Percentiles rank a stretch among this genome's conserved stretches.
Evolutionary conservation across 2,329 filamentous ascomycete species (phyloP).

Genomic region (Didymella sp.): DNA sequence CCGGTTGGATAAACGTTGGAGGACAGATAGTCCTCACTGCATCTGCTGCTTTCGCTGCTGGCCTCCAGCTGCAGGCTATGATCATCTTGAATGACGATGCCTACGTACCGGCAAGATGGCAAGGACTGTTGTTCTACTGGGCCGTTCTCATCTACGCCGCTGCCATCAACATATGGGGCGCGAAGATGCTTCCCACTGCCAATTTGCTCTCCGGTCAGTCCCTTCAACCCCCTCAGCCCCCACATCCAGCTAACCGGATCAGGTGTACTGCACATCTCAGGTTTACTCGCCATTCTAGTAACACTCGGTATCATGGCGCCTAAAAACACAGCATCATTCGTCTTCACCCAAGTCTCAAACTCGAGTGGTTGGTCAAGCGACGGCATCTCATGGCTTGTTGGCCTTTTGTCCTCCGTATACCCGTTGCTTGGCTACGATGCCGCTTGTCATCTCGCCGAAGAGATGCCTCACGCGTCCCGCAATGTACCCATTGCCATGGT

Average conservation of each 20-base stretch:
- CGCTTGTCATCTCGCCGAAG: conserved; percentile 51
- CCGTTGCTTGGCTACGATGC: conserved; percentile 50
- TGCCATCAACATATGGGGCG: conserved; percentile 54
- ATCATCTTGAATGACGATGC: conserved; percentile 53
- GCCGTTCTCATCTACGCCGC: conserved; percentile 50
- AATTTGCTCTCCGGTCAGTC: conserved; percentile 40
- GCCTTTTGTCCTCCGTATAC: conserved; percentile 33
- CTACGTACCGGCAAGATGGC: conserved; percentile 54
- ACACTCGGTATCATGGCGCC: conserved; percentile 32
- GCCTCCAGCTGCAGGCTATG: conserved; percentile 54
- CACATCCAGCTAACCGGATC: conserved; percentile 11
- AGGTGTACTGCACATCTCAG: conserved; percentile 27
- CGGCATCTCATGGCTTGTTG: conserved; percentile 35
- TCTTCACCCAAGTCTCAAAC: conserved; percentile 31
- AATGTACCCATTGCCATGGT: conserved; percentile 48
- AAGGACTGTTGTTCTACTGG: conserved; percentile 59
- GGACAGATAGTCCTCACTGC: conserved; percentile 57
- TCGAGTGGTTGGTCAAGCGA: conserved; percentile 31
- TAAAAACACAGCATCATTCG: conserved; percentile 28
- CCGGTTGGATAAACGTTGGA: conserved; percentile 55
- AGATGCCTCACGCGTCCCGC: conserved; percentile 36
- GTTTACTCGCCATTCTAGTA: conserved; percentile 26
- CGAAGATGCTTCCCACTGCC: conserved; percentile 47
- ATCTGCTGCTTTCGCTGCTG: conserved; percentile 57
- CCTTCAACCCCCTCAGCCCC: no score